Conservation (phyloP, 2,329 filamentous ascomycete species). For the Xylariales sp. region DNA sequence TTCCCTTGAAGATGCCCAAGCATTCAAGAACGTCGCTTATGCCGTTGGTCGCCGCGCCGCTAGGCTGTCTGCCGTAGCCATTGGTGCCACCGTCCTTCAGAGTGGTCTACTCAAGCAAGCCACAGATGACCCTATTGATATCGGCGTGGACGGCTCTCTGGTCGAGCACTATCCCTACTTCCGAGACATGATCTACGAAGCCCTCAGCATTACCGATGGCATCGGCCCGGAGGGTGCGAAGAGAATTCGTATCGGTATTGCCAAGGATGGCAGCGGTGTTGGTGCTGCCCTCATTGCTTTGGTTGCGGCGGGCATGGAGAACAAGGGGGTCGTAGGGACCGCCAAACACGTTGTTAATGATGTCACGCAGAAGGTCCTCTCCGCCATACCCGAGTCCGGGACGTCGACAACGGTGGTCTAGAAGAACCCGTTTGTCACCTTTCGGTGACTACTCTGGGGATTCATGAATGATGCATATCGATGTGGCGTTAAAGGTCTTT, state of each 20-base stretch:
- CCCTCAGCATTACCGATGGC: constrained; percentile 68
- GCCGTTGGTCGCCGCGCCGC: constrained; percentile 87
- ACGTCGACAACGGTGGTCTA: constrained; percentile 20
- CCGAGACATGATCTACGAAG: constrained; percentile 80
- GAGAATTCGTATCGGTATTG: constrained; percentile 88
- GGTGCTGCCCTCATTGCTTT: constrained; percentile 92
- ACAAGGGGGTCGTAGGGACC: constrained; percentile 31
- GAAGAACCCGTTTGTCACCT: constrained; percentile 2
- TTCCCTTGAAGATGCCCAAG: constrained; percentile 78
- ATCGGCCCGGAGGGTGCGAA: constrained; percentile 77
- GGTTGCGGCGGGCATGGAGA: constrained; percentile 68
- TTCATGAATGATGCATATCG: constrained; percentile 2
- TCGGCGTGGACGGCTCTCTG: constrained; percentile 90
- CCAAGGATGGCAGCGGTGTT: constrained; percentile 94
- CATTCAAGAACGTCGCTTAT: constrained; percentile 76
- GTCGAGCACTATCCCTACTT: constrained; percentile 96
- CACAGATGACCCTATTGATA: constrained; percentile 70
- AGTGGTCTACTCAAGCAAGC: constrained; percentile 64
- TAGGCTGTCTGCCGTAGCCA: constrained; percentile 79
- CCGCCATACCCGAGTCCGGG: constrained; percentile 19
- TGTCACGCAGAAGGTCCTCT: constrained; percentile 26
- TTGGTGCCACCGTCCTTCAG: constrained; percentile 78
- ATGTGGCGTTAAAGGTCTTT: constrained; percentile 3
- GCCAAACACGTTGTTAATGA: constrained; percentile 36
- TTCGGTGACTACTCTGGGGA: constrained; percentile 9